Percentiles rank a stretch among this genome's conserved stretches.
Evolutionary conservation across 2,329 filamentous ascomycete genomes (phyloP).

Genomic region (Fusarium sterilihyphosum): DNA sequence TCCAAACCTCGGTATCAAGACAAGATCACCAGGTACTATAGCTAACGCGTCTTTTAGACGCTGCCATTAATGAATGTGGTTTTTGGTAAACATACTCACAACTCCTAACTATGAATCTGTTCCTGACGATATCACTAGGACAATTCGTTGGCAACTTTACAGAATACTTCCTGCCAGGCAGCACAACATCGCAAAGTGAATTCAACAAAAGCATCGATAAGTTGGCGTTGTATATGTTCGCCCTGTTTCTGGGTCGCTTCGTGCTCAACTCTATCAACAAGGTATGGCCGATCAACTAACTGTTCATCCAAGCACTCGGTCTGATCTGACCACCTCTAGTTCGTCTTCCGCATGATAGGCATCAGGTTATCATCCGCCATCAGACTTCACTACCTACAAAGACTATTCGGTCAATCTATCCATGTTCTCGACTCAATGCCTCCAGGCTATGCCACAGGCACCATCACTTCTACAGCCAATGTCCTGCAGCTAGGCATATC

Average conservation of each 20-base stretch:
- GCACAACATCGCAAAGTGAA: slow-evolving; percentile 46
- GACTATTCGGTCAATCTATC: slow-evolving; percentile 72
- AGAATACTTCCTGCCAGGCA: slow-evolving; percentile 49
- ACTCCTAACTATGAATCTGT: no score
- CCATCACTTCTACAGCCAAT: slow-evolving; percentile 72
- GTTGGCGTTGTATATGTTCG: slow-evolving; percentile 72
- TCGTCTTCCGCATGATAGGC: slow-evolving; percentile 69
- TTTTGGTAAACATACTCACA: slow-evolving; percentile 54
- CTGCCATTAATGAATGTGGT: slow-evolving; percentile 69
- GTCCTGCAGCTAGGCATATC: slow-evolving; percentile 72
- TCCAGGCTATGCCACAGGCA: slow-evolving; percentile 68
- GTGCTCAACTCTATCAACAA: slow-evolving; percentile 70
- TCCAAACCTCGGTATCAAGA: neutral
- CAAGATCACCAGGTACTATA: neutral
- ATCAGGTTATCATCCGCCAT: slow-evolving; percentile 70
- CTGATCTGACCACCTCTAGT: slow-evolving; percentile 41
- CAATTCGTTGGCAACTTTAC: slow-evolving; percentile 61
- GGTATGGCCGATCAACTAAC: slow-evolving; percentile 41
- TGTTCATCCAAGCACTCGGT: neutral
- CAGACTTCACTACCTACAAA: slow-evolving; percentile 71
- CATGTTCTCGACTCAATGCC: slow-evolving; percentile 74
- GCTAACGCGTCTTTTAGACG: slow-evolving; percentile 45
- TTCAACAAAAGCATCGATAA: slow-evolving; percentile 57
- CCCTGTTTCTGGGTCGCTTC: slow-evolving; percentile 75
- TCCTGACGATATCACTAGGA: slow-evolving; percentile 41